Evolutionary conservation across 179 eudicot species (phyloP).

Genomic region (Silene vulgaris): DNA sequence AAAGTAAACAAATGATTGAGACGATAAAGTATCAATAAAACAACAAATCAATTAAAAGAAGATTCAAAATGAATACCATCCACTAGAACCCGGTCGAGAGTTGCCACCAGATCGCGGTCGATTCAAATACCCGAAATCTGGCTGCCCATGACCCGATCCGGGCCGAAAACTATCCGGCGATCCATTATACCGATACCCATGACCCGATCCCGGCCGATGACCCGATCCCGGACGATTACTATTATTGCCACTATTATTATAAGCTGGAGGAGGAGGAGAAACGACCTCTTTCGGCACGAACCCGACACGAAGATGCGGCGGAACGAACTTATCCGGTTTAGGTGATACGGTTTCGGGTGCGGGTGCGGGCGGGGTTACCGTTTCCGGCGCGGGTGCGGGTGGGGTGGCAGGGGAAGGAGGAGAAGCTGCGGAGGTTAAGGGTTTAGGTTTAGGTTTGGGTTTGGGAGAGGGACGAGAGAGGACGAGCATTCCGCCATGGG

Average conservation of each 20-base stretch:
- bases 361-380: neutral
- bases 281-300: constrained; percentile 49
- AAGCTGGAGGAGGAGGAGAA: constrained; percentile 22
- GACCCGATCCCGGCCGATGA: constrained; percentile 28
- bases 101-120: constrained; percentile 49
- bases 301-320: constrained; percentile 72
- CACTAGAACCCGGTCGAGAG: constrained; percentile 53
- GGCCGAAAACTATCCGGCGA: constrained; percentile 23
- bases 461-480: constrained; percentile 66
- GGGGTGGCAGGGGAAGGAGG: neutral
- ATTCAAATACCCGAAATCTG: constrained; percentile 38
- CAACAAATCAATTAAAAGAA: neutral
- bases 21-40: neutral
- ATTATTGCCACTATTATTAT: constrained; percentile 6
- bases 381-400: neutral
- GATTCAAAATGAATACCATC: constrained; percentile 26
- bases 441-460: constrained; percentile 26
- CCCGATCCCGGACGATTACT: constrained; percentile 28
- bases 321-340: constrained; percentile 51
- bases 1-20: neutral
- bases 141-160: constrained; percentile 47
- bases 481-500: constrained; percentile 69
- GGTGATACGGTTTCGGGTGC: neutral
- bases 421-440: neutral
- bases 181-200: constrained; percentile 26